Conservation (phyloP, 1,284 basidiomycete genomes). For the Moniliophthora roreri region DNA sequence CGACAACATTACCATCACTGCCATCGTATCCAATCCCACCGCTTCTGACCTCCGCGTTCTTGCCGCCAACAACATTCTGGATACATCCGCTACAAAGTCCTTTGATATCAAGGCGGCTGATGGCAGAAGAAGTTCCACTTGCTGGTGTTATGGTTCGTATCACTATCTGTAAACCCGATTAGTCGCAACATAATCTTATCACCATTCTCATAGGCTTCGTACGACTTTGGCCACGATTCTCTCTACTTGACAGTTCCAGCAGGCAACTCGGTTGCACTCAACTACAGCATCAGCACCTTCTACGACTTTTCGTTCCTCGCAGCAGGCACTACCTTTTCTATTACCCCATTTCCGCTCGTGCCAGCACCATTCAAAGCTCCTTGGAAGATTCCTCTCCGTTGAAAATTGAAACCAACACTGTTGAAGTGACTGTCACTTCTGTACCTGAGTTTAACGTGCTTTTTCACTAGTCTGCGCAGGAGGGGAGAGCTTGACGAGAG, state of each 20-base stretch:
- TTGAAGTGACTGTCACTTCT: slow-evolving; percentile 13
- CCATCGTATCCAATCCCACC: slow-evolving; percentile 18
- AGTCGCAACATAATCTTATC: not conserved
- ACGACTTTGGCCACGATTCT: slow-evolving; percentile 10
- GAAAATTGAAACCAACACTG: slow-evolving; percentile 5
- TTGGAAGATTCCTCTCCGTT: slow-evolving; percentile 10
- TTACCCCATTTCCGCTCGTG: not conserved
- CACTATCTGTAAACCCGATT: too few species aligned
- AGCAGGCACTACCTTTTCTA: slow-evolving; percentile 12
- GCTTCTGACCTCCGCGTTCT: slow-evolving; percentile 16
- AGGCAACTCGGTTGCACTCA: slow-evolving; percentile 18
- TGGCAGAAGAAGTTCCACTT: slow-evolving; percentile 14
- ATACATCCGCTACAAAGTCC: slow-evolving; percentile 14
- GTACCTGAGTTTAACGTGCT: slow-evolving; percentile 13
- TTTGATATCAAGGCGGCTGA: slow-evolving; percentile 17
- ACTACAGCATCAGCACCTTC: slow-evolving; percentile 16
- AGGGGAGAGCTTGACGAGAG: slow-evolving; percentile 2
- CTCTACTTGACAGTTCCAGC: slow-evolving; percentile 19
- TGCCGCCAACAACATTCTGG: slow-evolving; percentile 17
- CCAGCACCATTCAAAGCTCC: slow-evolving; percentile 4
- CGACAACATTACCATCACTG: slow-evolving; percentile 13
- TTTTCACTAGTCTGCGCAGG: slow-evolving; percentile 4
- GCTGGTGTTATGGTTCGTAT: slow-evolving; percentile 16
- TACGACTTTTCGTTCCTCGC: slow-evolving; percentile 20
- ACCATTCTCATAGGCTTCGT: slow-evolving; percentile 3